Base-by-base conservation (phyloP, 1,139 yeast genomes). In the Diutina neorugosa region DNA sequence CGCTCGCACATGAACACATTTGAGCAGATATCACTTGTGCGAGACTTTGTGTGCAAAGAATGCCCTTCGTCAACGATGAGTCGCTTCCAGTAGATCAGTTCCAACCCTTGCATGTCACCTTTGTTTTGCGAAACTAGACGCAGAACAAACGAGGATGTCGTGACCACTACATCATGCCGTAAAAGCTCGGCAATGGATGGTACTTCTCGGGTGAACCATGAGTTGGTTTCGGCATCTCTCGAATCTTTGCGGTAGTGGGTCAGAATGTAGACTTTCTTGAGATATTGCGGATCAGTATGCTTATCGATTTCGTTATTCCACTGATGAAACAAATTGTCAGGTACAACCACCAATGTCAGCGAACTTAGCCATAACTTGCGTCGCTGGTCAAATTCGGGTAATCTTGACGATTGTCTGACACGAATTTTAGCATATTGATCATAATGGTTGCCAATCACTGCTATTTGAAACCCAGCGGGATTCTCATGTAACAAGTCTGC, bases 21-120 rank as follows among this genome's bases (percentile, higher is more conserved):
- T 8, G 50, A 46, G 41, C 86, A 81, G 44, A 79, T 61, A 3
- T 66, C 62, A 27, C 81, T 81, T 0, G 78, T 71, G 54, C 77
- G 69, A 1, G 86, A 74, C 2, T 71, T 74, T 3, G 83, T 73
- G 54, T 71, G 73, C 75, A 82, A 73, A 31, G 82, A 74, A 62
- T 84, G 90, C 0, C 90, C 90, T 63, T 84, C 90, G 61, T 84
- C 91, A n/a, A 84, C 78, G 18, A 84, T 80, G 31, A 84, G 65
- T 31, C 90, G 62, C 60, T 84, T 84, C 90, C 90, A 84, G 58
- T 77, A 80, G 0, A 84, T 64, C 11, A 63, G 60, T 34, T 66
- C 62, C 14, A 83, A 62, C 0, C 74, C 70, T 2, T 67, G 63
- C 31, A 44, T 21, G n/a, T 44, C 48, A 7, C 48, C 48, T 14